These are phyloP conservation scores for Golubevia sp. DNA, from an alignment of 1,284 basidiomycete genomes.

Conservation along the genomic window DNA sequence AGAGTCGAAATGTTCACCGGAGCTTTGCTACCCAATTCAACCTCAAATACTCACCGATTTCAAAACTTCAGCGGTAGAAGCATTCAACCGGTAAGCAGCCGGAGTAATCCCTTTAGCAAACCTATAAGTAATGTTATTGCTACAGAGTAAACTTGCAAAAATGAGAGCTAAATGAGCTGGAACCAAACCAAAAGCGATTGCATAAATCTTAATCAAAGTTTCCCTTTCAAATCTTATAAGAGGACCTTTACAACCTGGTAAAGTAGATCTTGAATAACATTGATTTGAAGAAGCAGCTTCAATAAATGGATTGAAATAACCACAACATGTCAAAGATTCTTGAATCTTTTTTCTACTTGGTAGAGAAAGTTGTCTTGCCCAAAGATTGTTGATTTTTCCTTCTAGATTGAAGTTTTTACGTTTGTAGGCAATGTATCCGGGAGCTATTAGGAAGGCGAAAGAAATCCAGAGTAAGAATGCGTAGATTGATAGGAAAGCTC, in stretches of 20 bases:
- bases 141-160: conserved; percentile 70
- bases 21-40: too few species aligned
- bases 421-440: conserved; percentile 75
- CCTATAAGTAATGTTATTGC: conserved; percentile 75
- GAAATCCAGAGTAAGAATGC: conserved; percentile 73
- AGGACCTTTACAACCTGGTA: conserved; percentile 73
- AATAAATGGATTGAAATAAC: conserved; percentile 71
- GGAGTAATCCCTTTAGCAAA: conserved; percentile 80
- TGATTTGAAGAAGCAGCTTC: conserved; percentile 71
- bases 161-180: conserved; percentile 72
- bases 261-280: conserved; percentile 71
- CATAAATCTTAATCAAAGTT: conserved; percentile 69
- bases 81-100: conserved; percentile 71
- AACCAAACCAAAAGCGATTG: conserved; percentile 70
- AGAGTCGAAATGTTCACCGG: too few species aligned
- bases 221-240: conserved; percentile 70
- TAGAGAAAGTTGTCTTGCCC: conserved; percentile 69
- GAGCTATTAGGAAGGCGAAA: conserved; percentile 69
- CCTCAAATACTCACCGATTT: too few species aligned
- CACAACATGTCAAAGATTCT: conserved; percentile 72
- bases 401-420: conserved; percentile 72
- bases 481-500: conserved; percentile 74
- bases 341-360: conserved; percentile 70
- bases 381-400: conserved; percentile 74
- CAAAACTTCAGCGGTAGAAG: too few species aligned